These are phyloP conservation scores for Paramecium sonneborni DNA, from an alignment of 73 alveolate species.

Conservation along the genomic window DNA sequence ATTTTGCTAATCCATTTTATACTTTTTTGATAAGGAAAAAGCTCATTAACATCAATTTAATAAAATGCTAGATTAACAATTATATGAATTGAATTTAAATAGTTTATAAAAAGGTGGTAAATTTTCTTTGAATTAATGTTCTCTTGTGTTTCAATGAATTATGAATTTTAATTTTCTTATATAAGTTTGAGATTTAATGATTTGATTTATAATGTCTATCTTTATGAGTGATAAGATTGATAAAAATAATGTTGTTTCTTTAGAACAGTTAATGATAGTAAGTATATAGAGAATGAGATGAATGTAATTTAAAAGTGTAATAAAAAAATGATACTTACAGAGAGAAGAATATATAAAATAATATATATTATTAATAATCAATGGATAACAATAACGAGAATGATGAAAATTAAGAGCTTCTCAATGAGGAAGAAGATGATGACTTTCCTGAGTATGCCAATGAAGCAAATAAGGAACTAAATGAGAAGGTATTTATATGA, in stretches of 20 bases:
- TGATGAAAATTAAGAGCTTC: not conserved
- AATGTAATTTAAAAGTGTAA: not conserved
- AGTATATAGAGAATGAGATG: not conserved
- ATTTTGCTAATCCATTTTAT: not conserved
- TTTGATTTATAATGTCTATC: not conserved
- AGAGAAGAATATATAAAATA: not conserved
- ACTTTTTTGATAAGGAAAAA: not conserved
- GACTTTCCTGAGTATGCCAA: slow-evolving; percentile 97
- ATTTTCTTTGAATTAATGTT: not conserved
- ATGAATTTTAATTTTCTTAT: not conserved
- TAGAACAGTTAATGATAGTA: too few relatives aligned
- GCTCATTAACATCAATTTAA: not conserved
- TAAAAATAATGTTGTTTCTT: not conserved
- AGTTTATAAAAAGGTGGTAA: not conserved
- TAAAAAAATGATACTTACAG: not conserved
- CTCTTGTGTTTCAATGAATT: slow-evolving; percentile 30
- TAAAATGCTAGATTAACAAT: not conserved
- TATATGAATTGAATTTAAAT: too few relatives aligned
- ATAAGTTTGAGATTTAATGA: not conserved
- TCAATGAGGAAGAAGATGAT: slow-evolving; percentile 76
- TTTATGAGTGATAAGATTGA: not conserved
- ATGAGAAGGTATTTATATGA: slow-evolving; percentile 71
- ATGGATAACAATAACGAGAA: slow-evolving; percentile 22
- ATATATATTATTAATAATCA: not conserved
- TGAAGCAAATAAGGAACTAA: slow-evolving; percentile 89